These are phyloP conservation scores for Fistulinella prunicolor DNA, from an alignment of 768 basidiomycete genomes.

Conservation along the genomic window DNA sequence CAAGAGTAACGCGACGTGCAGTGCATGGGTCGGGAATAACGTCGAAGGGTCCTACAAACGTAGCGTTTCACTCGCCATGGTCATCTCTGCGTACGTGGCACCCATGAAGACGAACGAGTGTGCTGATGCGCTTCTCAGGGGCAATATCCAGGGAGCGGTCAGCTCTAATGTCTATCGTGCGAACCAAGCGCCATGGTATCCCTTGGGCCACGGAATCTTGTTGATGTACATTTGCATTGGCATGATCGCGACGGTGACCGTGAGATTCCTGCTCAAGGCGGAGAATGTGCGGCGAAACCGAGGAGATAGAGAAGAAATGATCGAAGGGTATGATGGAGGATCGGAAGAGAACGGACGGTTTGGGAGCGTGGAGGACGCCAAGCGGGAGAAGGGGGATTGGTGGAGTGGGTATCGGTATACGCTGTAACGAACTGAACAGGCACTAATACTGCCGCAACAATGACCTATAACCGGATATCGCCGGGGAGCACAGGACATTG, in stretches of 20 bases:
- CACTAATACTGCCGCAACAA: background rate
- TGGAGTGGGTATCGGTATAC: slow-evolving; percentile 79
- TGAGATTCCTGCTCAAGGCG: slow-evolving; percentile 43
- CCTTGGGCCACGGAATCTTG: slow-evolving; percentile 58
- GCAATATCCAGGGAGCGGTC: slow-evolving; percentile 75
- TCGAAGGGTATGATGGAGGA: slow-evolving; percentile 37
- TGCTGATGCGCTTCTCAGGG: too few species aligned
- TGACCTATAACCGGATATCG: background rate
- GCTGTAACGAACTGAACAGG: slow-evolving; percentile 33
- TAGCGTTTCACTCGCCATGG: slow-evolving; percentile 66
- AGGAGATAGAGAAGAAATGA: slow-evolving; percentile 68
- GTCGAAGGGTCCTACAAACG: slow-evolving; percentile 77
- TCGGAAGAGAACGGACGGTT: slow-evolving; percentile 55
- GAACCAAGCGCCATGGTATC: slow-evolving; percentile 65
- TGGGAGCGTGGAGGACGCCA: slow-evolving; percentile 59
- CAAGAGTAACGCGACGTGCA: too few species aligned
- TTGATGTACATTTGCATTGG: slow-evolving; percentile 71
- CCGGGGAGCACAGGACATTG: background rate
- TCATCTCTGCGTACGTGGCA: slow-evolving; percentile 61
- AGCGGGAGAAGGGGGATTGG: slow-evolving; percentile 64
- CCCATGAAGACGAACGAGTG: too few species aligned
- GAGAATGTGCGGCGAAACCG: slow-evolving; percentile 68
- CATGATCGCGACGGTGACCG: slow-evolving; percentile 43
- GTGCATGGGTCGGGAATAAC: slow-evolving; percentile 64
- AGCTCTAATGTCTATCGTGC: slow-evolving; percentile 76